Conservation (phyloP, 75 land plant genomes). For the Selaginella tamariscina region DNA sequence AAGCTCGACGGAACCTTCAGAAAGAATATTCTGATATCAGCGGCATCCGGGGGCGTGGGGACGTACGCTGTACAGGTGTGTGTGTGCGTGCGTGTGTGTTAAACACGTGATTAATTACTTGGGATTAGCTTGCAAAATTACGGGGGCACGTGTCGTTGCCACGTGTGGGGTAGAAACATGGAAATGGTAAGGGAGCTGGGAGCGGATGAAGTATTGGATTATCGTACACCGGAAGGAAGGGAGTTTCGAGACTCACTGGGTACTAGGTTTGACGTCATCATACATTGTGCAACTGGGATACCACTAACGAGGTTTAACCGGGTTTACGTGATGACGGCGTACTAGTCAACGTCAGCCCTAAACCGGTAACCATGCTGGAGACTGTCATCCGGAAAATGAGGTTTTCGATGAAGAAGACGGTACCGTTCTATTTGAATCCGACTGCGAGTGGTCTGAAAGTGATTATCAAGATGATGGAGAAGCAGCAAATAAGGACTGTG, state of each 20-base stretch:
- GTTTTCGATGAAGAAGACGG: slow-evolving; percentile 40
- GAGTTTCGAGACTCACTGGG: slow-evolving; percentile 16
- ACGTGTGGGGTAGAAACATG: slow-evolving; percentile 17
- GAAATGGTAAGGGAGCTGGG: slow-evolving; percentile 12
- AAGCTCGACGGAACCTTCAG: slow-evolving; percentile 15
- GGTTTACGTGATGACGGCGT: too few relatives aligned
- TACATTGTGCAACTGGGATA: slow-evolving; percentile 44
- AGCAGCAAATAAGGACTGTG: slow-evolving; percentile 39
- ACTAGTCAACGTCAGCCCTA: too few relatives aligned
- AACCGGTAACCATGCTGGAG: slow-evolving; percentile 14
- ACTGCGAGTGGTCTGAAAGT: slow-evolving; percentile 26
- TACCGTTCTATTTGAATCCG: slow-evolving; percentile 28
- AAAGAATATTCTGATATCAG: slow-evolving; percentile 16
- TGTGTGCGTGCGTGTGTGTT: not conserved
- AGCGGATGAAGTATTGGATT: slow-evolving; percentile 28
- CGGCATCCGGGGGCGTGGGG: slow-evolving; percentile 31
- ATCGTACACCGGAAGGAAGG: slow-evolving; percentile 13
- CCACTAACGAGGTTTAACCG: too few relatives aligned
- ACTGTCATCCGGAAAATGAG: slow-evolving; percentile 32
- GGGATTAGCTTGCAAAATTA: slow-evolving; percentile 50
- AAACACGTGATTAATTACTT: not conserved
- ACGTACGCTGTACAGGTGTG: slow-evolving; percentile 19
- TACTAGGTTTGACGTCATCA: slow-evolving; percentile 25
- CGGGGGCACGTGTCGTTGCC: slow-evolving; percentile 56
- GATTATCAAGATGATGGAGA: slow-evolving; percentile 27